Base-by-base conservation (phyloP, 2,329 filamentous ascomycete species). In the Trichoderma afroharzianum region DNA sequence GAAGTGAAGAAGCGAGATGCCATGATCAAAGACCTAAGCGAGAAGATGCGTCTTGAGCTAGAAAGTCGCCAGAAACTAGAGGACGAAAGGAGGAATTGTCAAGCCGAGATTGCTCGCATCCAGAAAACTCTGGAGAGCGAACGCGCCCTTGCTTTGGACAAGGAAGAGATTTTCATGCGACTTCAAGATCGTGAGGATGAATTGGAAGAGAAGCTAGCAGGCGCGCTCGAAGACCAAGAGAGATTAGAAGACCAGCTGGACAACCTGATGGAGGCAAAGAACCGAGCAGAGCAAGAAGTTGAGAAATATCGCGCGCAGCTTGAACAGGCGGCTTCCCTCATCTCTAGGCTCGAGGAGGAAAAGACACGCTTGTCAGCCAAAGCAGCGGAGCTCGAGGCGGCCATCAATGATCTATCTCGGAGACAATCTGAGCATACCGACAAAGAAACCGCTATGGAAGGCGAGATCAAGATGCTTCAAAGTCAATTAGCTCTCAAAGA, bases 151-250 rank as follows among this genome's bases (percentile, higher is more conserved):
- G 96, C 96, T 1, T 85, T 99, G 6, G 96, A 99, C 82, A 99
- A 99, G 80, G 97, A 99, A 79, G 96, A 99, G 78, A 99, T 99
- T 72, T 99, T 98, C 85, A 97, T 95, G 79, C 90, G 97, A n/a
- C 86, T 99, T 26, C 96, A 98, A 79, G 85, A 91, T 68, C 92
- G 96, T n/a, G 96, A 99, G 81, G 88, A 90, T 12, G 95, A 99
- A 79, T 87, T 99, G 4, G 93, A 92, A 67, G 97, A 99, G 78
- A 98, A 98, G 83, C 88, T 99, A 32, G 89, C 94, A 47, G 95
- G 93, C 50, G 95, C 95, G 33, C 90, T 98, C 72, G 93, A 97
- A 26, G 97, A 99, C 76, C 95, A 98, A 79, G 95, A 98, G 79
- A 91, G 91, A 68, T 87, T 99, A 1, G 96, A 99, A 81, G 94